phyloP scores from a whole-genome alignment of 164 flowering plant genomes.

The Litsea cubeba region DNA sequence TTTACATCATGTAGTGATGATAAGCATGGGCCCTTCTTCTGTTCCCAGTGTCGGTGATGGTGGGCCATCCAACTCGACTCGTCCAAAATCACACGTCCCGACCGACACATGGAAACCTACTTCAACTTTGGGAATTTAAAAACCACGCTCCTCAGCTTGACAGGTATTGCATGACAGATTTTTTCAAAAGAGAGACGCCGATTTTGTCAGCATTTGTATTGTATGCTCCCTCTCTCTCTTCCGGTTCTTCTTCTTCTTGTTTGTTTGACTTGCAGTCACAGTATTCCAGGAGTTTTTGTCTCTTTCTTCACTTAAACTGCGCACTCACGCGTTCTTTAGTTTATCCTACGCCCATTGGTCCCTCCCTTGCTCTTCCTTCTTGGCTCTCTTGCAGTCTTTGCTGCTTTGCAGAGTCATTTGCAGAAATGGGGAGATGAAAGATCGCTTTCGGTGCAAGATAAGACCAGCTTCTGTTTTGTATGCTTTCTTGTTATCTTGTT shows the following conservation, averaged over 20 bases:
- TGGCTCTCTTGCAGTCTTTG: not conserved
- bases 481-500: not conserved
- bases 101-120: too few relatives aligned
- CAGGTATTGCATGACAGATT: not conserved
- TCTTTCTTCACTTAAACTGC: not conserved
- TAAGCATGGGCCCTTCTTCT: too few relatives aligned
- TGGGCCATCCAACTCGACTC: too few relatives aligned
- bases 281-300: not conserved
- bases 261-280: not conserved
- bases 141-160: conserved; percentile 4
- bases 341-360: not conserved
- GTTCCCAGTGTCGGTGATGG: too few relatives aligned
- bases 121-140: not conserved
- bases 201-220: not conserved
- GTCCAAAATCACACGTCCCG: too few relatives aligned
- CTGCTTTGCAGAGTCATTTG: not conserved
- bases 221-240: not conserved
- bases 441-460: not conserved
- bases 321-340: not conserved
- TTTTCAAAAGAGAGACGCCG: not conserved
- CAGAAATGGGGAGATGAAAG: not conserved
- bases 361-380: not conserved
- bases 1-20: too few relatives aligned
- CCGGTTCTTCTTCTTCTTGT: not conserved
- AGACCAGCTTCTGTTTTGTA: not conserved